Base-by-base conservation (phyloP, 306 rosid species). In the Corylus heterophylla region DNA sequence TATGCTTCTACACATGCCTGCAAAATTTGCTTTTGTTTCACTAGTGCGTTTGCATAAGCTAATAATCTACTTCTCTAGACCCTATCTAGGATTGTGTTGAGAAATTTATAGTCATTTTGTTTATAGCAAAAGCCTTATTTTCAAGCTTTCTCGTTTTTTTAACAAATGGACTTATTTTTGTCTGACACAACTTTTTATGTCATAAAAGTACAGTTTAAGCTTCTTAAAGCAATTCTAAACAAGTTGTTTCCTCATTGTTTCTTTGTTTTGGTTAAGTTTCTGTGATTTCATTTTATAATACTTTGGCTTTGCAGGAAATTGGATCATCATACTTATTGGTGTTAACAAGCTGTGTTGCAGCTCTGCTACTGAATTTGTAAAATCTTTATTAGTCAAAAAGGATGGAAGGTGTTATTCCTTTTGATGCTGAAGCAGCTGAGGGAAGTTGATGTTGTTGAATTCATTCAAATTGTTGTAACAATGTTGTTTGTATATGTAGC, bases 311-410 rank as follows among this genome's bases (percentile, higher is more conserved):
- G 56, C 91, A 94, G 98, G 89, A 81, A 11, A 69, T 85, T 78
- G 90, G 89, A 31, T 75, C 87, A 20, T 88, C 91, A 27, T 83
- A 79, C 75, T 47, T 78, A 3, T 82, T 88, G 98, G 83, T 81
- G 42, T 79, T 84, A 54, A 79, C 97, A 42, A 84, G 82, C 59
- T 88, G 93, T 54, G 68, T 71, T 35, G 88, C 86, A 31, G 25
- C 80, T 79, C 77, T 89, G 81, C 76, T 94, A 76, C 71, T 94
- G 27, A 22, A 82, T 54, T 83, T 54, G 75, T 81, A 55, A 73
- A 85, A 31, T 84, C 75, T 27, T 84, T 48, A 83, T 48, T 12
- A 11, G 31, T 67, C 51, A 18, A 48, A 48, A 61, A 37, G 76
- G 67, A 35, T 16, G 2, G 68, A 72, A 70, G 59, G 45, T 59